Percentiles rank a stretch among this genome's conserved stretches.
Conservation (phyloP, 768 basidiomycete genomes). For the Pleurotus platypus region DNA sequence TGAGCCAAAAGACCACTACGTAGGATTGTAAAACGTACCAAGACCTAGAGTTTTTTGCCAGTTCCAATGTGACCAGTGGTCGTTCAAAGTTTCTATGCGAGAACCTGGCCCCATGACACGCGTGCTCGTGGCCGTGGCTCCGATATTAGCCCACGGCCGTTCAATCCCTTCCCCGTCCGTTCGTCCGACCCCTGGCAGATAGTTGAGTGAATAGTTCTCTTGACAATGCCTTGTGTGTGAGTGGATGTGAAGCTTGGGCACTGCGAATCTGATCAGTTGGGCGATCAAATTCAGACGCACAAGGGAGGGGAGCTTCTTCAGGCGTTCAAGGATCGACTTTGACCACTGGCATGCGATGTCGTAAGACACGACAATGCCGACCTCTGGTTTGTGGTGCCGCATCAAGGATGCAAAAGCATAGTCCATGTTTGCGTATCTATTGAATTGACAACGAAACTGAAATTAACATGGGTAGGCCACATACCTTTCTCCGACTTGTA, state of each 20-base stretch:
- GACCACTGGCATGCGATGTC: constrained; percentile 26
- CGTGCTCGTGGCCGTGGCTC: constrained; percentile 21
- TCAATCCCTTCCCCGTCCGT: constrained; percentile 21
- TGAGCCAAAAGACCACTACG: not conserved
- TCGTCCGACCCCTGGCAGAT: constrained; percentile 22
- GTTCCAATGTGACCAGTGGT: constrained; percentile 20
- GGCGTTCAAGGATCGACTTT: not conserved
- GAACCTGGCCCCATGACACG: constrained; percentile 24
- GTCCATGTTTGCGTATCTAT: constrained; percentile 28
- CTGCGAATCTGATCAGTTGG: not conserved
- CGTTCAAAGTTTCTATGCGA: constrained; percentile 19
- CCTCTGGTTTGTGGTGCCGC: not conserved
- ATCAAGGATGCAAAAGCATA: constrained; percentile 16
- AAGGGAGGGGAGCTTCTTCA: not conserved
- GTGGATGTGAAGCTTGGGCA: constrained; percentile 13
- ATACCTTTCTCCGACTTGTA: constrained; percentile 10
- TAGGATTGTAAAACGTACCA: constrained; percentile 12
- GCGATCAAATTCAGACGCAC: not conserved
- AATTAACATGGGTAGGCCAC: not conserved
- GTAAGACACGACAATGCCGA: constrained; percentile 18
- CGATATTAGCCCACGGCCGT: no score
- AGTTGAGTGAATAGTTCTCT: constrained; percentile 13
- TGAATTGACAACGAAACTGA: not conserved
- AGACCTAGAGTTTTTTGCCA: constrained; percentile 20
- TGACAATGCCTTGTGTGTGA: constrained; percentile 14